Conservation (phyloP, 192 early-diverging fungal genomes). For the Gigaspora rosea region DNA sequence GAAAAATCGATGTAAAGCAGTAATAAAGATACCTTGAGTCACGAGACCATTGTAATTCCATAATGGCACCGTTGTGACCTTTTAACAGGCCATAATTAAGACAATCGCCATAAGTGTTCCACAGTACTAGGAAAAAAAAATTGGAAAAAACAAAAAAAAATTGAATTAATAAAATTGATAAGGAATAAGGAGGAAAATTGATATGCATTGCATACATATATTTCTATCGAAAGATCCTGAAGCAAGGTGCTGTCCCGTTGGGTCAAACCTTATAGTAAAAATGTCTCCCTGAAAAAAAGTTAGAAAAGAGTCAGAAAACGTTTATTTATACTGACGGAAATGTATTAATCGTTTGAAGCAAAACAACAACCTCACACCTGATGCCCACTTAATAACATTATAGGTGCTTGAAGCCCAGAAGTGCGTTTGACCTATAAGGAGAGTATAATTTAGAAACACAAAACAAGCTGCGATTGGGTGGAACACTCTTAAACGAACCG, state of each 20-base stretch:
- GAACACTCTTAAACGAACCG: conserved; percentile 27
- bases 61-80: conserved; percentile 81
- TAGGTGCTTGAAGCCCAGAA: conserved; percentile 78
- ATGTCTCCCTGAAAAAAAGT: conserved; percentile 71
- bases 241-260: conserved; percentile 78
- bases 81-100: conserved; percentile 84
- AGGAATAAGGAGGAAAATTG: not conserved
- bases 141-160: not conserved
- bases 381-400: conserved; percentile 86
- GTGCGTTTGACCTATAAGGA: conserved; percentile 50
- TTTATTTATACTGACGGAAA: conserved; percentile 26
- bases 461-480: no score
- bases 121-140: conserved; percentile 63
- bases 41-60: conserved; percentile 91
- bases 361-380: conserved; percentile 39
- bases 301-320: conserved; percentile 32
- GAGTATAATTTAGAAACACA: not conserved
- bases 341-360: not conserved
- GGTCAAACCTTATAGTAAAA: conserved; percentile 83
- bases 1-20: no score
- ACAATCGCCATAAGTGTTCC: conserved; percentile 93
- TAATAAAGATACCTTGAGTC: conserved; percentile 59
- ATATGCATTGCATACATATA: conserved; percentile 63
- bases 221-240: conserved; percentile 79
- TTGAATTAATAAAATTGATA: not conserved